Evolutionary conservation across 2,329 filamentous ascomycete species (phyloP).

Genomic region (Cercospora sojina): DNA sequence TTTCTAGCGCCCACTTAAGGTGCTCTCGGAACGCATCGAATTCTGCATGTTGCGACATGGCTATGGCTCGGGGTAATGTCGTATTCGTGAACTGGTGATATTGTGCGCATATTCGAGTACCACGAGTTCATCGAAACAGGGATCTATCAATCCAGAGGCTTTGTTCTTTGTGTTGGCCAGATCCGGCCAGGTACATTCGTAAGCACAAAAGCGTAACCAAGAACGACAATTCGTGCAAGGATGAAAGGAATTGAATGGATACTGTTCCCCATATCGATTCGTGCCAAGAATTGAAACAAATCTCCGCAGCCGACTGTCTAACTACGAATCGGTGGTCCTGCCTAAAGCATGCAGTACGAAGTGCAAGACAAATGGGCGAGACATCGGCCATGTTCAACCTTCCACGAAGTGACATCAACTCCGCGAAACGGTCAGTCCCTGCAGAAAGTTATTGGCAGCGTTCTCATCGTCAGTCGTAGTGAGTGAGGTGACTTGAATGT

Average conservation of each 20-base stretch:
- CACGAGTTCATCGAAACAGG: no score
- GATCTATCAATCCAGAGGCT: not conserved
- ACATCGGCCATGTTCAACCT: not conserved
- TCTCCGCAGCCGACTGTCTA: not conserved
- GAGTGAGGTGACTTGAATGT: not conserved
- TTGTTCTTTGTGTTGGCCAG: not conserved
- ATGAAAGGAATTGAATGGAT: not conserved
- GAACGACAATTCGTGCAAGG: not conserved
- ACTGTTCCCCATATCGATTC: not conserved
- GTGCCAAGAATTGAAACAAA: not conserved
- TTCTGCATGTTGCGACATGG: not conserved
- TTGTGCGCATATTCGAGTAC: not conserved
- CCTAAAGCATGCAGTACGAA: not conserved
- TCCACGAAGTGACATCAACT: not conserved
- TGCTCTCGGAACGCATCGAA: not conserved
- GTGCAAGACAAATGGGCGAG: not conserved
- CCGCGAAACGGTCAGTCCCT: slow-evolving; percentile 1
- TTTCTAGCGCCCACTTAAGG: not conserved
- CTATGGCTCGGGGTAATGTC: not conserved
- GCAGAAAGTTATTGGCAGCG: not conserved
- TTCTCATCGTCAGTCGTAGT: not conserved
- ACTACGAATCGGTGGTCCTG: not conserved
- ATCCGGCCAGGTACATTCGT: not conserved
- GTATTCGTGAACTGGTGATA: not conserved
- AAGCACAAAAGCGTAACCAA: not conserved